Conservation (phyloP, 176 grass and related monocot genomes). For the Cymbopogon citratus region DNA sequence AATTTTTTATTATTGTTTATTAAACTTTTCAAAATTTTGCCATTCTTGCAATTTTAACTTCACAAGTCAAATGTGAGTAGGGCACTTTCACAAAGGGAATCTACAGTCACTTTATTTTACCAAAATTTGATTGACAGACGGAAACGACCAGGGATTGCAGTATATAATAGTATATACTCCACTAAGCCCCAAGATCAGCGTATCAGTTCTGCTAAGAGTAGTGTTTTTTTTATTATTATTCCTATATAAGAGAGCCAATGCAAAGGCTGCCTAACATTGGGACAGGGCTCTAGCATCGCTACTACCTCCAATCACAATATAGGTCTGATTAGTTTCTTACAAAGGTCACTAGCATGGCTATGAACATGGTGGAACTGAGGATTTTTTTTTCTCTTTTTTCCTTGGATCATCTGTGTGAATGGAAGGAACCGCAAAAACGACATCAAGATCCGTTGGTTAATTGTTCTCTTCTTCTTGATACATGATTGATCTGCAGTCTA, state of each 20-base stretch:
- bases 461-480: neutral
- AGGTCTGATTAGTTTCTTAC: neutral
- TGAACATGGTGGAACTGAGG: neutral
- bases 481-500: slow-evolving; percentile 17
- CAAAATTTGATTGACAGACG: neutral
- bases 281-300: neutral
- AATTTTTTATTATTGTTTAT: neutral
- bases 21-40: neutral
- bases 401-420: slow-evolving; percentile 21
- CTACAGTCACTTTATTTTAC: neutral
- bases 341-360: neutral
- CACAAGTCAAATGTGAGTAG: neutral
- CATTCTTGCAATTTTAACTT: neutral
- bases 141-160: neutral
- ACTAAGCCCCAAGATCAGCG: neutral
- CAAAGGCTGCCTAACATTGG: too few species aligned
- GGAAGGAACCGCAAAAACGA: neutral
- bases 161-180: neutral
- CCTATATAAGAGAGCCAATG: too few species aligned
- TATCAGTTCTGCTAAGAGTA: too few species aligned
- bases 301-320: neutral
- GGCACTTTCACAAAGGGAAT: neutral
- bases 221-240: too few species aligned
- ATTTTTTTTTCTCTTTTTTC: neutral
- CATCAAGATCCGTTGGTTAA: neutral